Evolutionary conservation across 345 rosid genomes (phyloP), one percentile per base, ranked within the genome.

Genomic region (Moricandia arvensis): DNA sequence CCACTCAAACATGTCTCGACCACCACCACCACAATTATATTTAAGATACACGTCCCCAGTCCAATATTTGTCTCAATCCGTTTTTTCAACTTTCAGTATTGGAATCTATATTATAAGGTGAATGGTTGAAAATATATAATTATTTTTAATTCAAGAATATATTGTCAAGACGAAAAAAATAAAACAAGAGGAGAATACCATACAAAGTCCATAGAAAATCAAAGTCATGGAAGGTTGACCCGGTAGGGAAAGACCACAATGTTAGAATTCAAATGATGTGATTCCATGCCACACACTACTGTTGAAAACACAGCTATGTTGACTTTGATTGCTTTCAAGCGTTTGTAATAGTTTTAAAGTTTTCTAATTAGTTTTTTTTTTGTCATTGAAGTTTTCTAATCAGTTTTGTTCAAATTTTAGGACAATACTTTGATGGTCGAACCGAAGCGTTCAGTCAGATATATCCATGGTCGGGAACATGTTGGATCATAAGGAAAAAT

Each of bases 1-100:
- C 75, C 71, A 70, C 75, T 76, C 38, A 63, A 27, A 63, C 70
- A 69, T 53, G 80, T 69, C 58, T 58, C 47, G 63, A 62, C 75
- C 75, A 69, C 80, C 59, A 76, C 80, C 69, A 68, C 62, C n/a
- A 3, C 4, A 47, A 65, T 49, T 38, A 64, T 27, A 47, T 43
- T 17, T 18, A 61, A 60, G 69, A 75, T 68, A 69, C 69, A 69
- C 62, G 63, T 68, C 79, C 79, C 41, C 33, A 1, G 61, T 69
- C 57, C 68, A 12, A 27, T 75, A 34, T 69, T 68, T 69, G 69
- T 75, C 79, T 61, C 69, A 12, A 67, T 75, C 78, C 7, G 8
- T 7, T 53, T 1, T 73, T 34, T 24, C 41, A 63, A 37, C 43
- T 29, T 55, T 66, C 58, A 65, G 34, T 65, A 29, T 74, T 74